Evolutionary conservation across 345 rosid species (phyloP), one percentile per base, ranked within the genome.

Genomic region (Adansonia digitata): DNA sequence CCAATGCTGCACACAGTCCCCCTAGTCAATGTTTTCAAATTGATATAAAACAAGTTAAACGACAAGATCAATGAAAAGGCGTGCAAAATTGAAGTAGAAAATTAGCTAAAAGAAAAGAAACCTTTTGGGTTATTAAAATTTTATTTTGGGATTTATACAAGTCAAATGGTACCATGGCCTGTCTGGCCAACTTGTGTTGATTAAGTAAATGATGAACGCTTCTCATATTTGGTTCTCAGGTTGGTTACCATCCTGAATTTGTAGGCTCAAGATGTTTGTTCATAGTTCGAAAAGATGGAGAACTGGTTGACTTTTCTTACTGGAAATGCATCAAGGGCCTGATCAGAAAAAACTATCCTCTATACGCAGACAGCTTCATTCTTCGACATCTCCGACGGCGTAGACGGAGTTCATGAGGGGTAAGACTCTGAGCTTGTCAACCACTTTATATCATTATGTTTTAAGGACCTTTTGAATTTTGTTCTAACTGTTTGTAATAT

Each of bases 271-370:
- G 94, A 63, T 95, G 99, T 80, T 43, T 95, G 88, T 91, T 95
- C 80, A 84, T 95, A 76, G 94, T 89, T 56, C 90, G 92, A 51
- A 91, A 77, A 77, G 98, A 95, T 77, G 98, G 97, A 39, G 81
- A 86, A 68, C 62, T 81, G 48, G 82, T 91, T 6, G 98, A 93
- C 82, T 93, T 95, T 85, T 95, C 99, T 7, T 95, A 93, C 84
- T 91, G 98, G 98, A 93, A 93, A 84, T 95, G 99, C 90, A 89
- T 93, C 81, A 89, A 91, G 84, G 98, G 98, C 11, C 74, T 95
- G 74, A 90, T 95, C 72, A 86, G 88, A 85, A 93, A 88, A 85
- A 93, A 90, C 79, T 93, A 93, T 81, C 99, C 98, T 26, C 82
- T 91, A 49, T 86, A 91, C 63, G 98, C 98, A 18, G 97, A 91